phyloP scores from a whole-genome alignment of 2,329 filamentous ascomycete species.

The Cercospora zeina region DNA sequence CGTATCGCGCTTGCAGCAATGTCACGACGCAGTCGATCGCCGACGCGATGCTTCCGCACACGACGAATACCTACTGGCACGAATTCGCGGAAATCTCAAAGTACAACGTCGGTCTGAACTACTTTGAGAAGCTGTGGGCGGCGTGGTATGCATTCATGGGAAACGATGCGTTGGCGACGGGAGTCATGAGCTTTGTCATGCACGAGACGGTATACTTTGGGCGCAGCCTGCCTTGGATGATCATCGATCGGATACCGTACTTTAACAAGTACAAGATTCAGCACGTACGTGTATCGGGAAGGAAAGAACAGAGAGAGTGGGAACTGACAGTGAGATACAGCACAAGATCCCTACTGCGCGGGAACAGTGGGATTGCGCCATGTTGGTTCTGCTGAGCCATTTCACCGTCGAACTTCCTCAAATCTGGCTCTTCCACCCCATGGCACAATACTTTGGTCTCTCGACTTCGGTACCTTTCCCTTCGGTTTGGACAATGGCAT shows the following conservation, averaged over 20 bases:
- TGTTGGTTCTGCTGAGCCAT: constrained; percentile 88
- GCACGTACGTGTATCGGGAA: constrained; percentile 55
- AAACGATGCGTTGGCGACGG: constrained; percentile 93
- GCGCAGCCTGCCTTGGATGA: constrained; percentile 83
- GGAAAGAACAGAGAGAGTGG: constrained; percentile 20
- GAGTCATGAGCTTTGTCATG: constrained; percentile 95
- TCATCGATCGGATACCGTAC: constrained; percentile 82
- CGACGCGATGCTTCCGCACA: constrained; percentile 43
- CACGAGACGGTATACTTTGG: constrained; percentile 96
- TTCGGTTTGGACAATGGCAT: constrained; percentile 76
- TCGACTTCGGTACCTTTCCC: constrained; percentile 88
- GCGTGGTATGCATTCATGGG: constrained; percentile 98
- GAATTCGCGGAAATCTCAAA: constrained; percentile 65
- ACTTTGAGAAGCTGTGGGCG: constrained; percentile 85
- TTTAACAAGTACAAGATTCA: constrained; percentile 97
- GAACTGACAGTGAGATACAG: constrained; percentile 42
- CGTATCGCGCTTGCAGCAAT: constrained; percentile 32
- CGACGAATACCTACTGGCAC: constrained; percentile 62
- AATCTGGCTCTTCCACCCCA: constrained; percentile 98
- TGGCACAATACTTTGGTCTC: constrained; percentile 90
- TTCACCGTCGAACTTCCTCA: constrained; percentile 98
- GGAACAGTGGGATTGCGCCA: constrained; percentile 94
- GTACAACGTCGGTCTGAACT: constrained; percentile 82
- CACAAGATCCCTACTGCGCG: constrained; percentile 85
- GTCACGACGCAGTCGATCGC: constrained; percentile 39